phyloP scores from a whole-genome alignment of 805 yeast species.

The Hanseniaspora opuntiae region DNA sequence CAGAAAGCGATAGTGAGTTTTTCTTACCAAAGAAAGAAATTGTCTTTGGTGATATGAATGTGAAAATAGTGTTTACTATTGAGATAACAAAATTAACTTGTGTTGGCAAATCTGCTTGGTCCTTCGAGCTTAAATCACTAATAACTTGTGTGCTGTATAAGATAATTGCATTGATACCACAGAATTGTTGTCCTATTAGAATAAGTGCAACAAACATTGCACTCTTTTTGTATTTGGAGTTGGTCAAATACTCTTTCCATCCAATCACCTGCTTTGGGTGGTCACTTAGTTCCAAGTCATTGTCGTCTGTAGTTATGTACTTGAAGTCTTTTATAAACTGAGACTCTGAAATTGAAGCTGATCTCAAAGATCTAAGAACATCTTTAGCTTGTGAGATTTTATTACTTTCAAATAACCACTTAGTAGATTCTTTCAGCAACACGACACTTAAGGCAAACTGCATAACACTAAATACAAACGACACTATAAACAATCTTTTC shows the following conservation, averaged over 20 bases:
- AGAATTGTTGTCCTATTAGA: constrained; percentile 75
- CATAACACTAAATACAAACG: constrained; percentile 38
- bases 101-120: constrained; percentile 32
- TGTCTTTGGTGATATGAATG: constrained; percentile 57
- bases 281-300: no score
- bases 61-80: constrained; percentile 56
- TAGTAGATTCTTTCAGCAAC: constrained; percentile 59
- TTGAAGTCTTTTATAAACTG: constrained; percentile 17
- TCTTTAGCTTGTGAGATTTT: constrained; percentile 30
- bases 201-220: constrained; percentile 55
- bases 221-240: constrained; percentile 42
- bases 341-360: constrained; percentile 21
- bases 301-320: neutral
- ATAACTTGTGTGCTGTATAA: constrained; percentile 86
- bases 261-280: constrained; percentile 16
- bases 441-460: constrained; percentile 34
- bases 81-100: constrained; percentile 66
- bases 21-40: constrained; percentile 70
- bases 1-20: constrained; percentile 54
- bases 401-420: constrained; percentile 46
- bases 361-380: constrained; percentile 27
- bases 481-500: constrained; percentile 58
- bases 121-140: constrained; percentile 35
- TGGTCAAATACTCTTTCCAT: constrained; percentile 33
- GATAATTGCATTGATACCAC: constrained; percentile 84